Evolutionary conservation across 225 moss, liverwort and hornwort genomes (phyloP).

Genomic region (Sphagnum tenellum): DNA sequence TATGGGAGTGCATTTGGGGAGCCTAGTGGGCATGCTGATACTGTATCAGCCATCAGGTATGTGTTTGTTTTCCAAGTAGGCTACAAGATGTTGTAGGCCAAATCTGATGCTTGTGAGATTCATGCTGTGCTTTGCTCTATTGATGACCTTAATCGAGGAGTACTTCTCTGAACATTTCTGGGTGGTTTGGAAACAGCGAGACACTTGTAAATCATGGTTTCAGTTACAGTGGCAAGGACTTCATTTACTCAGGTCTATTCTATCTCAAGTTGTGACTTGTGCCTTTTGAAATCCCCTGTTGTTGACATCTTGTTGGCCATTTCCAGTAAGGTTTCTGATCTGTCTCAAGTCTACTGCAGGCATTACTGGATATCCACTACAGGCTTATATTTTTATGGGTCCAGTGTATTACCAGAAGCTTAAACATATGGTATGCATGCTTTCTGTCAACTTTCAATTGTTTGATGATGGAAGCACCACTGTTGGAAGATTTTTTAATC

Average conservation of each 20-base stretch:
- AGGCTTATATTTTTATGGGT: conserved; percentile 97
- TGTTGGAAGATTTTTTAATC: too few species aligned
- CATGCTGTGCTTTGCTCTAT: too few species aligned
- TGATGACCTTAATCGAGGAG: too few species aligned
- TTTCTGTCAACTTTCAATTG: not conserved
- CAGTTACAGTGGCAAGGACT: conserved; percentile 93
- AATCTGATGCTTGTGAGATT: too few species aligned
- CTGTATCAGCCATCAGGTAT: conserved; percentile 88
- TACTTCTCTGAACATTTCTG: too few species aligned
- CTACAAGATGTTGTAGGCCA: too few species aligned
- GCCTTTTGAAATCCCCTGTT: not conserved
- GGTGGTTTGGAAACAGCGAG: conserved; percentile 35
- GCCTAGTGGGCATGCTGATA: conserved; percentile 98
- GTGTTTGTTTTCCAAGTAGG: not conserved
- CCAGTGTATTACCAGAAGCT: conserved; percentile 98
- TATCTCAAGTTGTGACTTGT: not conserved
- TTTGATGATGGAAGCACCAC: not conserved
- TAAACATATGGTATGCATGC: conserved; percentile 76
- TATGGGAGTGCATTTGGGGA: conserved; percentile 99
- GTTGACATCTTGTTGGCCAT: not conserved
- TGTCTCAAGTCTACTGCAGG: conserved; percentile 27
- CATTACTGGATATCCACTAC: conserved; percentile 82
- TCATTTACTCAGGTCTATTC: conserved; percentile 84
- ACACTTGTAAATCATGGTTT: conserved; percentile 90
- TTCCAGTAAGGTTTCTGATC: too few species aligned